These are phyloP conservation scores for Bidens hawaiensis DNA, from an alignment of 140 eudicot species.

Conservation along the genomic window DNA sequence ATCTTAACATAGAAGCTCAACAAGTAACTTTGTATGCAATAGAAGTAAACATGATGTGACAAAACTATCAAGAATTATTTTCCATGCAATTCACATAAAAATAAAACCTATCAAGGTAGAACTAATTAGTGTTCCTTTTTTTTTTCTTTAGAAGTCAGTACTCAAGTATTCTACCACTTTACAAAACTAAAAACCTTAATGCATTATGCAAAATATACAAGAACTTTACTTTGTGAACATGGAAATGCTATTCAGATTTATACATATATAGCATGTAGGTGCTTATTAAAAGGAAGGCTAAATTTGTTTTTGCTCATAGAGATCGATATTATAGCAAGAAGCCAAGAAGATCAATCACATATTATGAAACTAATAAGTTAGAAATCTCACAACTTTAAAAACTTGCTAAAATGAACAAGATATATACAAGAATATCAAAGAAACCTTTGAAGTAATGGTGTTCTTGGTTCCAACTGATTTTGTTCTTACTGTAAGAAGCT, in stretches of 20 bases:
- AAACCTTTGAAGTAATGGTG: conserved; percentile 11
- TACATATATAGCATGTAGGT: conserved; percentile 5
- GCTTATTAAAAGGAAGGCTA: neutral
- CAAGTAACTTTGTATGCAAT: neutral
- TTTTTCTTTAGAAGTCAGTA: conserved; percentile 49
- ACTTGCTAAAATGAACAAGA: neutral
- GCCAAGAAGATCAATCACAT: conserved; percentile 10
- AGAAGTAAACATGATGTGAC: conserved; percentile 14
- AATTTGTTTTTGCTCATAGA: conserved; percentile 10
- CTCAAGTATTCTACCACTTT: conserved; percentile 53
- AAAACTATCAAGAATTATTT: conserved; percentile 1
- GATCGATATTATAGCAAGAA: too few relatives aligned
- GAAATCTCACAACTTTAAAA: neutral
- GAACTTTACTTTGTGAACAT: conserved; percentile 21
- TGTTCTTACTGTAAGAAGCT: conserved; percentile 5
- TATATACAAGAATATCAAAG: conserved; percentile 5
- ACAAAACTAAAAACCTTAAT: conserved; percentile 38
- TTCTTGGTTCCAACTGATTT: conserved; percentile 12
- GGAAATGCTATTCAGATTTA: neutral
- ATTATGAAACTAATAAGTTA: neutral
- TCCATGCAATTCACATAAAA: conserved; percentile 22
- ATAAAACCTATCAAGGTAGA: conserved; percentile 30
- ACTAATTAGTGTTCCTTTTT: conserved; percentile 46
- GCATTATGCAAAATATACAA: conserved; percentile 20
- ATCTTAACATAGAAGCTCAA: too few relatives aligned